Evolutionary conservation across 106 monocot species (phyloP), one percentile per base, ranked within the genome.

Genomic region (Platanthera zijinensis): DNA sequence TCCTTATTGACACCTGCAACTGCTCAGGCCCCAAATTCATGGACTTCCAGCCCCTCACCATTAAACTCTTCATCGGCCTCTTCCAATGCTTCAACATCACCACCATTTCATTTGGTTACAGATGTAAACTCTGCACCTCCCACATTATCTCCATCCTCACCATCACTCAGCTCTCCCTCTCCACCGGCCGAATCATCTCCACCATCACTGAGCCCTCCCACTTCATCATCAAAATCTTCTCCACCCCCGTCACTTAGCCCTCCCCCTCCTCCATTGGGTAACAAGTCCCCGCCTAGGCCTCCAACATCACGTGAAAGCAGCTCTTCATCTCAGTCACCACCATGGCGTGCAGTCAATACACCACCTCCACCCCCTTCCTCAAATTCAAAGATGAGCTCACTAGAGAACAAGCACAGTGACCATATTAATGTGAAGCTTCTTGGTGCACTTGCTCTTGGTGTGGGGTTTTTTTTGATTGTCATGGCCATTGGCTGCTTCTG

Each of bases 381-480:
- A 10, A 72, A 30, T n/a, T 28, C 49, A 12, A 9, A 19, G 12
- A 46, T 15, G 30, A 77, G 10, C 46, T 69, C 51, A 57, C 50
- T 49, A 11, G 14, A 62, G 10, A 18, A 11, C 32, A 69, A 70
- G 21, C 22, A 57, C 45, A n/a, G 48, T 52, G 13, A 10, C 3
- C 46, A 7, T 72, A 14, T 82, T 13, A 83, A 80, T 62, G 14
- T 74, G 59, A 78, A 85, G 1, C 47, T 87, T 9, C 50, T 86
- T 14, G 74, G 78, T 2, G 92, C 86, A 1, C 32, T 83, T 47
- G 83, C 78, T 0, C 85, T 72, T 2, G 95, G 86, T 7, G 54
- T 89, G 9, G 84, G 51, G 2, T 3, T 79, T n/a, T 76, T 96
- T 74, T 7, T 96, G 50, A 39, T 82, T 14, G 45, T 87, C 12